Percentiles rank a stretch among this genome's conserved stretches.
Conservation (phyloP, 129 eudicot genomes). For the Helianthus tuberosus region DNA sequence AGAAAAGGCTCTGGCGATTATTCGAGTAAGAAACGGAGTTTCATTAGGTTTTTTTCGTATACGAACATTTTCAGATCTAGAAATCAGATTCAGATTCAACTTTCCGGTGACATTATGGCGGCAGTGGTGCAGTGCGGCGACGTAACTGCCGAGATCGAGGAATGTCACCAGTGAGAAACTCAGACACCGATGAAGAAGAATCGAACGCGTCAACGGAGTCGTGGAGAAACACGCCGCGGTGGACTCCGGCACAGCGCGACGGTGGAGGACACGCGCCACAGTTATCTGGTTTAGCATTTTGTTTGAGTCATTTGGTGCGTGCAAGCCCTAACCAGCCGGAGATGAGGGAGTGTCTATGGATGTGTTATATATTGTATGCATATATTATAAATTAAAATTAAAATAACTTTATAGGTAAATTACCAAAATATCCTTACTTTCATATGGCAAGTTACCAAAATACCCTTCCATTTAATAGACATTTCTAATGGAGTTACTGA, state of each 20-base stretch:
- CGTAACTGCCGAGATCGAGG: slow-evolving; percentile 70
- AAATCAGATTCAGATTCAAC: slow-evolving; percentile 31
- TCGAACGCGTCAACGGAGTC: slow-evolving; percentile 43
- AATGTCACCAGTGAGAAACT: slow-evolving; percentile 68
- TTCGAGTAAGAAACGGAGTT: slow-evolving; percentile 28
- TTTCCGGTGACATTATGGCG: no score
- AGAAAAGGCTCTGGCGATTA: no score
- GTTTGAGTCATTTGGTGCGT: slow-evolving; percentile 69
- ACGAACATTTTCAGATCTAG: slow-evolving; percentile 62
- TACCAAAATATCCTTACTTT: no score
- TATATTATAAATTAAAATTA: no score
- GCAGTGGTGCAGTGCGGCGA: no score
- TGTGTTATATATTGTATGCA: no score
- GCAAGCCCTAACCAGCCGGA: slow-evolving; percentile 74
- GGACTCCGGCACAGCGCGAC: slow-evolving; percentile 45
- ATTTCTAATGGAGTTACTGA: no score
- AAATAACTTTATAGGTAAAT: no score
- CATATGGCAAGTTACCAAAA: no score
- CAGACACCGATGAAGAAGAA: slow-evolving; percentile 49
- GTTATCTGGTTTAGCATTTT: slow-evolving; percentile 49
- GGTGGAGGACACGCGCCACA: slow-evolving; percentile 33
- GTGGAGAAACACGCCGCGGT: slow-evolving; percentile 66
- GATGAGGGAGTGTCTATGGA: no score
- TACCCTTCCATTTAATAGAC: no score
- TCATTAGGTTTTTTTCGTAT: slow-evolving; percentile 32